phyloP scores from a whole-genome alignment of 768 basidiomycete species.

The Rhodotorula taiwanensis region DNA sequence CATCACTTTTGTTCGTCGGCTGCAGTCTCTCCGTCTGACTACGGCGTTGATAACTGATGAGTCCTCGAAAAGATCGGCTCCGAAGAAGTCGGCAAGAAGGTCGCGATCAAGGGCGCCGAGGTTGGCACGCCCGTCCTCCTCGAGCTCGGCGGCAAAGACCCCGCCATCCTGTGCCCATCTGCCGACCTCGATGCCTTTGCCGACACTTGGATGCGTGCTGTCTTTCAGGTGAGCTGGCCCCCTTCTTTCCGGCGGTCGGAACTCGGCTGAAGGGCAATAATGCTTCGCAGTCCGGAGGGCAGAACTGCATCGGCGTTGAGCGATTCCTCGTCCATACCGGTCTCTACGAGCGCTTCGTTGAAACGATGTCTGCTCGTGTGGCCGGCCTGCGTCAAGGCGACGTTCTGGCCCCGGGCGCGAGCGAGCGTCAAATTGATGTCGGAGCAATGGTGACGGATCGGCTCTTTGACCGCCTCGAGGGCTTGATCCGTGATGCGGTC shows the following conservation, averaged over 20 bases:
- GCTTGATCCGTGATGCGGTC: slow-evolving; percentile 58
- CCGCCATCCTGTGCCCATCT: slow-evolving; percentile 76
- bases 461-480: slow-evolving; percentile 63
- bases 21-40: slow-evolving; percentile 20
- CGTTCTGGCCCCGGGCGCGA: slow-evolving; percentile 12
- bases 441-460: slow-evolving; percentile 77
- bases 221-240: slow-evolving; percentile 60
- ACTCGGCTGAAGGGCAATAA: not conserved
- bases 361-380: slow-evolving; percentile 49
- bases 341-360: slow-evolving; percentile 69
- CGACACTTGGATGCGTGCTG: slow-evolving; percentile 78
- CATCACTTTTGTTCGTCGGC: slow-evolving; percentile 84
- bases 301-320: slow-evolving; percentile 97
- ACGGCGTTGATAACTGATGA: not conserved
- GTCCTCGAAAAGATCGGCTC: slow-evolving; percentile 31
- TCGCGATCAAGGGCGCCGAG: slow-evolving; percentile 74
- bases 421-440: slow-evolving; percentile 52
- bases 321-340: slow-evolving; percentile 74
- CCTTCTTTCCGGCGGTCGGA: not conserved
- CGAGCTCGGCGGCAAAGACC: slow-evolving; percentile 74
- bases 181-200: slow-evolving; percentile 75
- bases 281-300: slow-evolving; percentile 63
- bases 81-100: slow-evolving; percentile 49
- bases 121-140: slow-evolving; percentile 85
- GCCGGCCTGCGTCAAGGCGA: slow-evolving; percentile 39